phyloP scores from a whole-genome alignment of 495 filamentous ascomycete species.

The Penicillium odoratum region DNA sequence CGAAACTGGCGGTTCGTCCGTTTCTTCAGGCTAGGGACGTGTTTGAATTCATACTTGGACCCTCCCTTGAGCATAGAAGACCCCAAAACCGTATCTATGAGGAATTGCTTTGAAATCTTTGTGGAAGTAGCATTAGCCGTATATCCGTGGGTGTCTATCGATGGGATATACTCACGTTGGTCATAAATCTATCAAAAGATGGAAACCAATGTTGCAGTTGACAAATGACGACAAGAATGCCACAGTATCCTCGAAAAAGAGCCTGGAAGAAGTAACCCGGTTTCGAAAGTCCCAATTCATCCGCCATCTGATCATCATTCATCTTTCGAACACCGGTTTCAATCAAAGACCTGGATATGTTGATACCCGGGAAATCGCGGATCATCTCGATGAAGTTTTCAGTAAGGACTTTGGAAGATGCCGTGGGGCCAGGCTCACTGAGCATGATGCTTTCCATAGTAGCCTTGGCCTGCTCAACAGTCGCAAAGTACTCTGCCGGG shows the following conservation, averaged over 20 bases:
- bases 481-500: neutral
- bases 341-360: neutral
- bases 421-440: neutral
- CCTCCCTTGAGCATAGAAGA: neutral
- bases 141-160: neutral
- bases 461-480: neutral
- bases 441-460: slow-evolving; percentile 1
- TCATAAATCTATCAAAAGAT: neutral
- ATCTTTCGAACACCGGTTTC: neutral
- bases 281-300: neutral
- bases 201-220: neutral
- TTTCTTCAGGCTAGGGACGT: neutral
- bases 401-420: neutral
- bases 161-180: neutral
- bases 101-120: neutral
- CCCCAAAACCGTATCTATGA: neutral
- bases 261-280: neutral
- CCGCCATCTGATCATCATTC: neutral
- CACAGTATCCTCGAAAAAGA: neutral
- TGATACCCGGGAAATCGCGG: neutral
- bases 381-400: neutral
- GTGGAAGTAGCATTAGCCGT: neutral
- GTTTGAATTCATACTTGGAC: neutral
- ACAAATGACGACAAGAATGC: neutral
- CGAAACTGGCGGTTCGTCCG: neutral